phyloP scores from a whole-genome alignment of 2,329 filamentous ascomycete genomes.

The Aspergillus uvarum region DNA sequence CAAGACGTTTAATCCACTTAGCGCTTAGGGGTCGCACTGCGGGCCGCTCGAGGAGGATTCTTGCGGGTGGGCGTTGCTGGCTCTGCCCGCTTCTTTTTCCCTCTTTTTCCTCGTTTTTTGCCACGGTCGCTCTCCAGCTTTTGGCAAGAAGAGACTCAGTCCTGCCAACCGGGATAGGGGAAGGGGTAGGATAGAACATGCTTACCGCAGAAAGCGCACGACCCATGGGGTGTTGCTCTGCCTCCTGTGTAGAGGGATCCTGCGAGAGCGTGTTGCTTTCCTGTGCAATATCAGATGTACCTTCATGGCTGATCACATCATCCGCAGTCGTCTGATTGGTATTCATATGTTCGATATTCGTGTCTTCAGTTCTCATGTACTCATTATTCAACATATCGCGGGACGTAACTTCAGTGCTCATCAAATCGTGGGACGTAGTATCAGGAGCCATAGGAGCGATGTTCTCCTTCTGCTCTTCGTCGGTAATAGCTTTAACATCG shows the following conservation, averaged over 20 bases:
- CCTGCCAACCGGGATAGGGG: constrained; percentile 28
- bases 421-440: no score
- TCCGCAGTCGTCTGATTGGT: no score
- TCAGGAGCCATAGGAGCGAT: constrained; percentile 5
- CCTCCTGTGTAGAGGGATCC: constrained; percentile 25
- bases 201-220: constrained; percentile 32
- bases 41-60: constrained; percentile 28
- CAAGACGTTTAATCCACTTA: constrained; percentile 38
- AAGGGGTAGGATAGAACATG: constrained; percentile 23
- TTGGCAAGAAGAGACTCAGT: constrained; percentile 30
- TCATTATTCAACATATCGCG: neutral
- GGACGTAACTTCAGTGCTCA: neutral
- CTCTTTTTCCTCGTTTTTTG: constrained; percentile 24
- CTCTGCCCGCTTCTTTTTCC: neutral
- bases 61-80: constrained; percentile 8
- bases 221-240: constrained; percentile 22
- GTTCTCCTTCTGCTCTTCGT: constrained; percentile 20
- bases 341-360: no score
- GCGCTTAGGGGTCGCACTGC: constrained; percentile 36
- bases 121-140: constrained; percentile 29
- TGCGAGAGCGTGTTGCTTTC: constrained; percentile 12
- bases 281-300: neutral
- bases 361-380: neutral
- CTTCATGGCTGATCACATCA: neutral
- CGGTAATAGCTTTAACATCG: neutral